Conservation (phyloP, 768 basidiomycete species). For the Hypsizygus marmoreus region DNA sequence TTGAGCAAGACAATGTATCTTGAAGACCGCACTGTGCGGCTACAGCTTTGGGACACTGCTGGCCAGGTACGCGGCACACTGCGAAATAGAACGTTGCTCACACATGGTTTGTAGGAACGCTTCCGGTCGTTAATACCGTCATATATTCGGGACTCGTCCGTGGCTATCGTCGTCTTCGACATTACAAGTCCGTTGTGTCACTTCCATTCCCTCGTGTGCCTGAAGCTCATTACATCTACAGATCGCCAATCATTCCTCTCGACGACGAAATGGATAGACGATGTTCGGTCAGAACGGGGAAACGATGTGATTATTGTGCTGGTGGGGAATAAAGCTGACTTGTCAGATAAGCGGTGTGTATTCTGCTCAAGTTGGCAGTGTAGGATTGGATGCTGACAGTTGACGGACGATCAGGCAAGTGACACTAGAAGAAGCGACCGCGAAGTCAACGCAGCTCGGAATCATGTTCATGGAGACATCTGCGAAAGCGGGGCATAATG, state of each 20-base stretch:
- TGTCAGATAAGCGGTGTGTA: conserved; percentile 94
- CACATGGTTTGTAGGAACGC: conserved; percentile 67
- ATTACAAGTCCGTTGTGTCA: conserved; percentile 80
- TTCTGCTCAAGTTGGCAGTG: conserved; percentile 5
- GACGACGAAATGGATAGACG: conserved; percentile 99
- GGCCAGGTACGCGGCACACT: conserved; percentile 67
- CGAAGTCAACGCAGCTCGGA: conserved; percentile 84
- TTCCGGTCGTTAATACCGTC: conserved; percentile 97
- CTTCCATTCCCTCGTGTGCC: neutral
- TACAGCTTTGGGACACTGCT: conserved; percentile 99
- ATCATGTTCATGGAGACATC: conserved; percentile 99
- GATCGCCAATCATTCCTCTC: conserved; percentile 98
- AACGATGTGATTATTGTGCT: conserved; percentile 98
- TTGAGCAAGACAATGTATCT: conserved; percentile 99
- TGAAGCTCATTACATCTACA: conserved; percentile 30
- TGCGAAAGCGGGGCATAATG: conserved; percentile 98
- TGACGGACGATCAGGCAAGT: conserved; percentile 89
- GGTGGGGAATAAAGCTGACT: conserved; percentile 98
- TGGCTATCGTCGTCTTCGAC: conserved; percentile 98
- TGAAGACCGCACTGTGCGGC: conserved; percentile 94
- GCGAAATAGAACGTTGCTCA: conserved; percentile 3
- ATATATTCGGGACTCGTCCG: conserved; percentile 98
- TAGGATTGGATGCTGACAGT: conserved; percentile 10
- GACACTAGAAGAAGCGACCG: conserved; percentile 95
- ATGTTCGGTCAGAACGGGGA: conserved; percentile 95